phyloP scores from a whole-genome alignment of 345 rosid genomes.

The Salix brachista region DNA sequence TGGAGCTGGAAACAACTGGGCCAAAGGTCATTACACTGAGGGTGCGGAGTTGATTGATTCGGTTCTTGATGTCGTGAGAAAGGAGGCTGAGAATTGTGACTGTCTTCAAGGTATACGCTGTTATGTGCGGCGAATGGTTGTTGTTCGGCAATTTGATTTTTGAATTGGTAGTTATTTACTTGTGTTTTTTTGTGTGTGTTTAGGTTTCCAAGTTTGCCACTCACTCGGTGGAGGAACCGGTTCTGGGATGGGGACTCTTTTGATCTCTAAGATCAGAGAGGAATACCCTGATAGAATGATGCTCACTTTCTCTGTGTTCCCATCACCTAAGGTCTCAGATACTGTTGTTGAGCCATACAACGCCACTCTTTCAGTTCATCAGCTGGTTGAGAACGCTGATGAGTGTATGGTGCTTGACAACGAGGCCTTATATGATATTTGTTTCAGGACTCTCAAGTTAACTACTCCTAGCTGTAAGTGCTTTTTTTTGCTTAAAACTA shows the following conservation, averaged over 20 bases:
- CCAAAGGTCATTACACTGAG: constrained; percentile 27
- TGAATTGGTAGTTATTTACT: not conserved
- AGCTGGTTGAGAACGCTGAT: constrained; percentile 28
- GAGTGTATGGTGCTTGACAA: constrained; percentile 31
- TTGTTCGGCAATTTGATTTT: not conserved
- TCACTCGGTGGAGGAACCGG: constrained; percentile 28
- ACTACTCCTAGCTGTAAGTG: constrained; percentile 30
- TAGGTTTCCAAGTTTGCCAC: constrained; percentile 30
- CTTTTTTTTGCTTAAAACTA: not conserved
- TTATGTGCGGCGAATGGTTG: no score
- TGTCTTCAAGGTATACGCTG: constrained; percentile 23
- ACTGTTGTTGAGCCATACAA: constrained; percentile 28
- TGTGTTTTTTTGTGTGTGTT: not conserved
- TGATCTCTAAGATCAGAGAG: constrained; percentile 29
- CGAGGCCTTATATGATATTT: constrained; percentile 26
- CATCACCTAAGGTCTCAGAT: constrained; percentile 28
- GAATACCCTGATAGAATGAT: constrained; percentile 32
- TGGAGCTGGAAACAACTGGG: constrained; percentile 31
- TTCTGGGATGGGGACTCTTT: constrained; percentile 28
- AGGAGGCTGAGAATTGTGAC: constrained; percentile 27
- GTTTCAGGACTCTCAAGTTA: constrained; percentile 26
- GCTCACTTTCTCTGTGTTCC: constrained; percentile 29
- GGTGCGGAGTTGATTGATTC: constrained; percentile 29
- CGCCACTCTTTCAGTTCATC: constrained; percentile 27
- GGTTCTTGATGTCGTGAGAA: constrained; percentile 27